These are phyloP conservation scores for Rhizopogon vinicolor DNA, from an alignment of 768 basidiomycete genomes.

Conservation along the genomic window DNA sequence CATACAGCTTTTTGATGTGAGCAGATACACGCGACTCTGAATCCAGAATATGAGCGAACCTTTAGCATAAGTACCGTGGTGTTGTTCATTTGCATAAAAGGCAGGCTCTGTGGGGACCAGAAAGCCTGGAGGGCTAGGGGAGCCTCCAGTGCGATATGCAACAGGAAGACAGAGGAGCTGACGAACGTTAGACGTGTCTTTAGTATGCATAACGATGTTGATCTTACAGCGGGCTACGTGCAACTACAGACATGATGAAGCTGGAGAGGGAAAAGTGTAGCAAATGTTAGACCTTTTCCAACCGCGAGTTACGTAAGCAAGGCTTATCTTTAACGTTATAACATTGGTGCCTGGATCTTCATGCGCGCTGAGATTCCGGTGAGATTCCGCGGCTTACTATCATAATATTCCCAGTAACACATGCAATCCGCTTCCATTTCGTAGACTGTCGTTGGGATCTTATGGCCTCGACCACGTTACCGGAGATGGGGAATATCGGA, in stretches of 20 bases:
- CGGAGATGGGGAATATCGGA: no score
- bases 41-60: conserved; percentile 33
- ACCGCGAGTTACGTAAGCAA: conserved; percentile 2
- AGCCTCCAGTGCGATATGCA: conserved; percentile 76
- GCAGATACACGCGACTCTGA: background rate
- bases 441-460: no score
- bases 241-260: conserved; percentile 12
- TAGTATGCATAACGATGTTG: background rate
- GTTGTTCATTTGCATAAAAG: conserved; percentile 80
- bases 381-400: no score
- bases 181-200: background rate
- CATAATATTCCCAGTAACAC: no score
- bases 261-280: background rate
- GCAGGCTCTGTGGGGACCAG: conserved; percentile 54
- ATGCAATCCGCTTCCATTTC: no score
- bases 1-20: conserved; percentile 50
- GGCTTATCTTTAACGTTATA: background rate
- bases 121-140: conserved; percentile 78
- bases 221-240: conserved; percentile 40
- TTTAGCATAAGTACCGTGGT: conserved; percentile 74
- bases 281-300: no score
- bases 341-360: no score
- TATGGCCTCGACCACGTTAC: no score
- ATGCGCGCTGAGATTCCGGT: no score
- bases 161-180: conserved; percentile 66